Evolutionary conservation across 768 basidiomycete genomes (phyloP).

Genomic region (Panellus pusillus): DNA sequence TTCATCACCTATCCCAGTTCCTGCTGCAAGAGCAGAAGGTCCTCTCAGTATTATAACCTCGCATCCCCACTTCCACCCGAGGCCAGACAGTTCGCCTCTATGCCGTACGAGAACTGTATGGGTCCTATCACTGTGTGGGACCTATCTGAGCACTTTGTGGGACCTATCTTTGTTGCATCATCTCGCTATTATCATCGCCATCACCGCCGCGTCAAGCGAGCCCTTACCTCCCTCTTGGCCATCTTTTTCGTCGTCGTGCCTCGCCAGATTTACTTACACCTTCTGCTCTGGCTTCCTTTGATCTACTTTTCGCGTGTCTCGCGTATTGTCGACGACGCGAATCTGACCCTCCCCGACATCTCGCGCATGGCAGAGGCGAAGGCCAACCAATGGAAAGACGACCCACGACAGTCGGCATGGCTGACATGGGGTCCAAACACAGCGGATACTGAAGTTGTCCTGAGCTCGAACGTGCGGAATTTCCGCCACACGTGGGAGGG

Average conservation of each 20-base stretch:
- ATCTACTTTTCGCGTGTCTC: slow-evolving; percentile 58
- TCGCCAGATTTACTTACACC: slow-evolving; percentile 18
- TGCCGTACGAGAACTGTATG: too few species aligned
- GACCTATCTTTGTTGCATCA: too few species aligned
- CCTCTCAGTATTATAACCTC: too few species aligned
- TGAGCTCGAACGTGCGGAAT: slow-evolving; percentile 42
- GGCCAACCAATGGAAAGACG: slow-evolving; percentile 15
- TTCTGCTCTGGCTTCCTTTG: slow-evolving; percentile 49
- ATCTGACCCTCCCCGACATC: slow-evolving; percentile 48
- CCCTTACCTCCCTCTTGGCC: slow-evolving; percentile 20
- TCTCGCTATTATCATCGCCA: background rate
- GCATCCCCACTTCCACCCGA: too few species aligned
- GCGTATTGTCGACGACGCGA: slow-evolving; percentile 53
- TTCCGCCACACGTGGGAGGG: slow-evolving; percentile 18
- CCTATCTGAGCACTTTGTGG: too few species aligned
- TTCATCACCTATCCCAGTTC: too few species aligned
- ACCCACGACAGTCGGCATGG: background rate
- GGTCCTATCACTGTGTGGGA: too few species aligned
- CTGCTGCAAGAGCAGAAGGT: too few species aligned
- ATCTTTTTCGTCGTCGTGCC: slow-evolving; percentile 14
- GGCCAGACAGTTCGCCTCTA: too few species aligned
- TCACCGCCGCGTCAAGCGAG: background rate
- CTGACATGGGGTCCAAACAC: too few species aligned
- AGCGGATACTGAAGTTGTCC: slow-evolving; percentile 31
- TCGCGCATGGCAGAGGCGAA: slow-evolving; percentile 10